Conservation (phyloP, 768 basidiomycete species). For the Lactifluus piperatus region DNA sequence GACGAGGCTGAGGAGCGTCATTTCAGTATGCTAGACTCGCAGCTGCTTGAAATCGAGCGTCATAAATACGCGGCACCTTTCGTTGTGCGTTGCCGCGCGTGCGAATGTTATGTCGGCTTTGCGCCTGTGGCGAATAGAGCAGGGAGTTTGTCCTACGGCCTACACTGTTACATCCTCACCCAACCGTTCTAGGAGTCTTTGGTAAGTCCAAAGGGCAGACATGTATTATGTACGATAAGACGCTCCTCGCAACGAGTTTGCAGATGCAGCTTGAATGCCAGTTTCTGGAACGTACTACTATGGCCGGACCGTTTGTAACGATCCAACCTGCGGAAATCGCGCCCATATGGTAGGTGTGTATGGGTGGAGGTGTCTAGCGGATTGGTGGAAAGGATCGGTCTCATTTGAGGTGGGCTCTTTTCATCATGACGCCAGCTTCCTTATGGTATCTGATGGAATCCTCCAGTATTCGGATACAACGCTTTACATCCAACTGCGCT, state of each 20-base stretch:
- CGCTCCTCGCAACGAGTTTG: no score
- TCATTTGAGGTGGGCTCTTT: constrained; percentile 77
- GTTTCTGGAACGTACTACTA: constrained; percentile 85
- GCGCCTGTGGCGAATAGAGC: constrained; percentile 51
- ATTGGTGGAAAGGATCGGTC: constrained; percentile 61
- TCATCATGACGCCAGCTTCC: no score
- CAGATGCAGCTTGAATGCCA: constrained; percentile 82
- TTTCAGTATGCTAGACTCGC: constrained; percentile 83
- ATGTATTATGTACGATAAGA: constrained; percentile 67
- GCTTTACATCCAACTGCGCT: constrained; percentile 87
- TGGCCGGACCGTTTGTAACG: no score
- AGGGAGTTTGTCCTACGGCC: constrained; percentile 30
- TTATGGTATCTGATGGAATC: no score
- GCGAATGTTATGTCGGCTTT: no score
- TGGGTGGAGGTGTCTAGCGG: constrained; percentile 66
- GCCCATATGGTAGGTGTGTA: no score
- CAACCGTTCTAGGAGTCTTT: constrained; percentile 47
- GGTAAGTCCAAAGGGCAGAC: constrained; percentile 53
- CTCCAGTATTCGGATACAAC: no score
- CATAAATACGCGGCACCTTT: constrained; percentile 72
- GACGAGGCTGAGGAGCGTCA: no score
- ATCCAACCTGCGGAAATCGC: no score
- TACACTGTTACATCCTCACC: neutral
- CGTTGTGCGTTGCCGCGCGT: constrained; percentile 66
- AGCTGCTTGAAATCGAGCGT: constrained; percentile 78